phyloP scores from a whole-genome alignment of 2,329 filamentous ascomycete species.

The Claviceps cyperi region DNA sequence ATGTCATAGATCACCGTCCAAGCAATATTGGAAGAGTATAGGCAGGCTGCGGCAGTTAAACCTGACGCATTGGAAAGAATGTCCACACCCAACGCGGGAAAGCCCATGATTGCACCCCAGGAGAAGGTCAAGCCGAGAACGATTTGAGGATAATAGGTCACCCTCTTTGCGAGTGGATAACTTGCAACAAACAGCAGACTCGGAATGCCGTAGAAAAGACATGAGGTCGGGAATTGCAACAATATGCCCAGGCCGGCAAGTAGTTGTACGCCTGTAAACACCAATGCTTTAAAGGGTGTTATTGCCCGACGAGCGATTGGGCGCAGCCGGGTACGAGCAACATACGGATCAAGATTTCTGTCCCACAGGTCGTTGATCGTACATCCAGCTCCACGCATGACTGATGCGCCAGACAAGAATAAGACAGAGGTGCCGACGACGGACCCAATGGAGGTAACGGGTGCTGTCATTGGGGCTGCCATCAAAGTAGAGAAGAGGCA shows the following conservation, averaged over 20 bases:
- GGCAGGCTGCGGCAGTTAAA: constrained; percentile 47
- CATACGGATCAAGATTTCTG: constrained; percentile 69
- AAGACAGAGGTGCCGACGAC: constrained; percentile 51
- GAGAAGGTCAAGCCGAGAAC: constrained; percentile 76
- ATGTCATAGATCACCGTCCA: constrained; percentile 89
- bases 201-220: constrained; percentile 65
- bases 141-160: constrained; percentile 78
- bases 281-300: constrained; percentile 53
- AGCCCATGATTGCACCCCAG: constrained; percentile 81
- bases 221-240: constrained; percentile 59
- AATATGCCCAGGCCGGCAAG: constrained; percentile 59
- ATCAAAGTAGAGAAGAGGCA: constrained; percentile 74
- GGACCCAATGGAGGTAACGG: constrained; percentile 43
- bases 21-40: constrained; percentile 67
- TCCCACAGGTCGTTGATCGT: constrained; percentile 89
- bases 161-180: constrained; percentile 73
- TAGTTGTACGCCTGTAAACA: constrained; percentile 62
- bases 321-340: constrained; percentile 59
- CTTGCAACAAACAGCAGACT: constrained; percentile 57
- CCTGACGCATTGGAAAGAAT: constrained; percentile 50
- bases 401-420: constrained; percentile 61
- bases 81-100: constrained; percentile 68
- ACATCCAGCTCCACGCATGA: constrained; percentile 82
- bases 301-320: constrained; percentile 71
- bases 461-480: constrained; percentile 54